Conservation (phyloP, 371 early-diverging fungal genomes). For the Rhizomucor pusillus region DNA sequence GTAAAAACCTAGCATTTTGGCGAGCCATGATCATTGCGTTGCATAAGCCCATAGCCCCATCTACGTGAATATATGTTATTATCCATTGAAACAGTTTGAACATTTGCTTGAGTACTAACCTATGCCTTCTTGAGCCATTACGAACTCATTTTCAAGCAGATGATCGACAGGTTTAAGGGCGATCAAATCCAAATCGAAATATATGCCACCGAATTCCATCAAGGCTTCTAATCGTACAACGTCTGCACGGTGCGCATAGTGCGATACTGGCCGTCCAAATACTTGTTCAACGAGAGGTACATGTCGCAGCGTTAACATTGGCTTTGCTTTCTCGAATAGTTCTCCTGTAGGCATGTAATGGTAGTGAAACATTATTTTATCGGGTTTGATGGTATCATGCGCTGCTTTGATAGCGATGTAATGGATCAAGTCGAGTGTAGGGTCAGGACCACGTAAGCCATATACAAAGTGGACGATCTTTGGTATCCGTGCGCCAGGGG, state of each 20-base stretch:
- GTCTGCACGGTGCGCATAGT: slow-evolving; percentile 53
- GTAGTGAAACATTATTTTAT: slow-evolving; percentile 50
- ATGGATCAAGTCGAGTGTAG: slow-evolving; percentile 45
- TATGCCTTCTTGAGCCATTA: slow-evolving; percentile 52
- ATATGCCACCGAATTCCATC: slow-evolving; percentile 49
- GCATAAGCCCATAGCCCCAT: slow-evolving; percentile 47
- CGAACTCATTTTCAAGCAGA: slow-evolving; percentile 40
- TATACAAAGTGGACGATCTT: slow-evolving; percentile 55
- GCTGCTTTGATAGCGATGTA: slow-evolving; percentile 56
- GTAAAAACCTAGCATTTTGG: slow-evolving; percentile 46
- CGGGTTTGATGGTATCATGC: slow-evolving; percentile 44
- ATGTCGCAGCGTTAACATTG: slow-evolving; percentile 36
- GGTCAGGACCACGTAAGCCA: slow-evolving; percentile 40
- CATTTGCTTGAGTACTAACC: slow-evolving; percentile 19
- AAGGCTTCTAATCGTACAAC: slow-evolving; percentile 43
- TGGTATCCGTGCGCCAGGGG: slow-evolving; percentile 31
- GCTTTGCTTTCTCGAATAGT: slow-evolving; percentile 41
- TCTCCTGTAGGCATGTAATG: slow-evolving; percentile 44
- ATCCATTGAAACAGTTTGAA: not conserved
- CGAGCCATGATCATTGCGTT: slow-evolving; percentile 52
- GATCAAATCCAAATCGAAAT: slow-evolving; percentile 54
- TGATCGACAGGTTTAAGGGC: slow-evolving; percentile 45
- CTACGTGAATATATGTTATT: slow-evolving; percentile 12
- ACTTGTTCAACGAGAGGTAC: slow-evolving; percentile 31
- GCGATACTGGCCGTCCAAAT: slow-evolving; percentile 38